phyloP scores from a whole-genome alignment of 352 stramenopile genomes.

The Globisporangium radiosum region DNA sequence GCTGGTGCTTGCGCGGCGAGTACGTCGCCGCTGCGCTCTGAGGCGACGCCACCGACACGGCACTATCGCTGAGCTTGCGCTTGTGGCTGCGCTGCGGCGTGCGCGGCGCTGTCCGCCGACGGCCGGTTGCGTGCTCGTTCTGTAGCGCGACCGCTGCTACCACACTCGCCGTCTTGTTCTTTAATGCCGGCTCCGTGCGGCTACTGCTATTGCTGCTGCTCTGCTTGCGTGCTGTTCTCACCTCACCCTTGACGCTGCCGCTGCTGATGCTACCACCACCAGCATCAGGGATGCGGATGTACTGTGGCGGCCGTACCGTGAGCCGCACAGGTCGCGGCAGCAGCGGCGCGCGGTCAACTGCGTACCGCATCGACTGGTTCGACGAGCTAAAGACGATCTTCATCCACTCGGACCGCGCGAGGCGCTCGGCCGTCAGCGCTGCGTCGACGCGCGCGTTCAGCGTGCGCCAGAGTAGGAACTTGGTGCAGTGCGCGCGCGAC shows the following conservation, averaged over 20 bases:
- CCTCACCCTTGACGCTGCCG: slow-evolving; percentile 3
- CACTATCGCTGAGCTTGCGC: slow-evolving; percentile 7
- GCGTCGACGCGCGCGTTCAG: slow-evolving; percentile 34
- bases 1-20: slow-evolving; percentile 28
- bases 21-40: slow-evolving; percentile 5
- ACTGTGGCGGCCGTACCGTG: slow-evolving; percentile 44
- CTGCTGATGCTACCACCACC: slow-evolving; percentile 6
- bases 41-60: slow-evolving; percentile 1
- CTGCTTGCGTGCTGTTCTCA: slow-evolving; percentile 2
- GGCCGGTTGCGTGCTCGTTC: background rate
- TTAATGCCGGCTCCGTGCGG: background rate
- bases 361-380: slow-evolving; percentile 13
- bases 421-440: slow-evolving; percentile 25
- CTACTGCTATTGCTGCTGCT: background rate
- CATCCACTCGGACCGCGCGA: slow-evolving; percentile 66
- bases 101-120: background rate
- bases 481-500: slow-evolving; percentile 27
- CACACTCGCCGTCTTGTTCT: no score
- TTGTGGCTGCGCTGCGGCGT: slow-evolving; percentile 4
- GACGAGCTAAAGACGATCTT: slow-evolving; percentile 69
- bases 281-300: slow-evolving; percentile 21
- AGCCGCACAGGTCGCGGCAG: slow-evolving; percentile 51
- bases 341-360: slow-evolving; percentile 29
- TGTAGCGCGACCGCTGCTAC: background rate
- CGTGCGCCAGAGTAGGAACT: slow-evolving; percentile 50